Conservation (phyloP, 2,329 filamentous ascomycete genomes). For the Fusarium succisae region DNA sequence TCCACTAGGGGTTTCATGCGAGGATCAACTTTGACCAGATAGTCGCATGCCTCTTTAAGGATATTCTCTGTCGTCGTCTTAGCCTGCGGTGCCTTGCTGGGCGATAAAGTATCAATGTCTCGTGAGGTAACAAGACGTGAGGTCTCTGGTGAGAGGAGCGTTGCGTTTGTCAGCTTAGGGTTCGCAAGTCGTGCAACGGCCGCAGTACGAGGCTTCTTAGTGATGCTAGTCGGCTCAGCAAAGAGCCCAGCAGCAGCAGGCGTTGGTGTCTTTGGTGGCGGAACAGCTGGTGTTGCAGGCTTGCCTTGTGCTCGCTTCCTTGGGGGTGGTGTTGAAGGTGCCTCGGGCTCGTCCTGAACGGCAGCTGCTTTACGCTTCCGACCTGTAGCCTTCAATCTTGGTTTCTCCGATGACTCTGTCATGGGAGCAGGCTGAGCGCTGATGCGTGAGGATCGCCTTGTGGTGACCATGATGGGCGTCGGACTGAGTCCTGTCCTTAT, state of each 20-base stretch:
- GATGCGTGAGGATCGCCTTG: slow-evolving; percentile 54
- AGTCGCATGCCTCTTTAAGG: slow-evolving; percentile 77
- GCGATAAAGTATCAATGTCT: slow-evolving; percentile 56
- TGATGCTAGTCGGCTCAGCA: slow-evolving; percentile 43
- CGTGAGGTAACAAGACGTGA: slow-evolving; percentile 68
- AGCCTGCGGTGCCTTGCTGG: slow-evolving; percentile 50
- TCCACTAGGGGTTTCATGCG: slow-evolving; percentile 78
- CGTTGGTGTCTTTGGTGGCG: slow-evolving; percentile 57
- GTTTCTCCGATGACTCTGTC: slow-evolving; percentile 29
- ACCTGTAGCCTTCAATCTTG: slow-evolving; percentile 30
- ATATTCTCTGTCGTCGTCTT: slow-evolving; percentile 74
- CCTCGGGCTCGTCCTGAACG: slow-evolving; percentile 33
- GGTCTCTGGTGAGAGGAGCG: slow-evolving; percentile 75
- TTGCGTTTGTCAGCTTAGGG: slow-evolving; percentile 73
- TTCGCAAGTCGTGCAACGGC: slow-evolving; percentile 66
- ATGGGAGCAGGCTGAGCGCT: slow-evolving; percentile 39
- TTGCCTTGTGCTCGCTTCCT: slow-evolving; percentile 45
- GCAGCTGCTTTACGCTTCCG: slow-evolving; percentile 50
- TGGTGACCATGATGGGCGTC: slow-evolving; percentile 44
- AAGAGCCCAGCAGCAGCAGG: slow-evolving; percentile 56
- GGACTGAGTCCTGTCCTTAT: slow-evolving; percentile 13
- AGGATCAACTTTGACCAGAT: slow-evolving; percentile 78
- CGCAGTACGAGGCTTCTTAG: slow-evolving; percentile 52
- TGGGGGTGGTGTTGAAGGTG: slow-evolving; percentile 45
- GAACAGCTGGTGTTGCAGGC: slow-evolving; percentile 30